Conservation (phyloP, 495 filamentous ascomycete species). For the Collariella sp. region DNA sequence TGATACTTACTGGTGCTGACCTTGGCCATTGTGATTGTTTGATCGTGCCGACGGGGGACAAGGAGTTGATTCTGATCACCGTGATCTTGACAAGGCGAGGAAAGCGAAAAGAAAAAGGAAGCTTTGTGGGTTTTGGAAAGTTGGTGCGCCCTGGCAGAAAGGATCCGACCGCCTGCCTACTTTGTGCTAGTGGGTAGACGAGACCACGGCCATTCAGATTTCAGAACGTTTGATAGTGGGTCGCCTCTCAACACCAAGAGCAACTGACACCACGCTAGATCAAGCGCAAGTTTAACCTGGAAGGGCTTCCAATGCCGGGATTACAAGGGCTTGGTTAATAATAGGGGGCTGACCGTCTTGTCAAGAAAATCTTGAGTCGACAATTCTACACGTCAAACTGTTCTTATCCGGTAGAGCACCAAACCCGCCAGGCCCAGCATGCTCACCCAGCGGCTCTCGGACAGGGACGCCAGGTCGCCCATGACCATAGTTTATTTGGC, state of each 20-base stretch:
- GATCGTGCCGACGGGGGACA: slow-evolving; percentile 26
- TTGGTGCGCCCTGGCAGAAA: slow-evolving; percentile 14
- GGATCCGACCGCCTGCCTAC: slow-evolving; percentile 17
- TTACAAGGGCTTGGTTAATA: no score
- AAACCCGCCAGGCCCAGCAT: no score
- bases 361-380: no score
- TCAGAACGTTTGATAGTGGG: background rate
- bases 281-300: no score
- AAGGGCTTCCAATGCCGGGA: no score
- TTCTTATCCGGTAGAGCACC: no score
- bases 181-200: background rate
- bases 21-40: slow-evolving; percentile 29
- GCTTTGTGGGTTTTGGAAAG: slow-evolving; percentile 19
- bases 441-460: no score
- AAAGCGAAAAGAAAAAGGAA: slow-evolving; percentile 6
- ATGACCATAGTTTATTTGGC: no score
- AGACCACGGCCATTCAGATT: background rate
- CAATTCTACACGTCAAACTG: no score
- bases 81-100: slow-evolving; percentile 24
- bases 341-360: no score
- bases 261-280: no score
- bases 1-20: slow-evolving; percentile 23
- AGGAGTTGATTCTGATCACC: slow-evolving; percentile 24
- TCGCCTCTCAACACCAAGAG: background rate
- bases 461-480: no score